Evolutionary conservation across 345 rosid species (phyloP), one percentile per base, ranked within the genome.

Genomic region (Ailanthus altissimus): DNA sequence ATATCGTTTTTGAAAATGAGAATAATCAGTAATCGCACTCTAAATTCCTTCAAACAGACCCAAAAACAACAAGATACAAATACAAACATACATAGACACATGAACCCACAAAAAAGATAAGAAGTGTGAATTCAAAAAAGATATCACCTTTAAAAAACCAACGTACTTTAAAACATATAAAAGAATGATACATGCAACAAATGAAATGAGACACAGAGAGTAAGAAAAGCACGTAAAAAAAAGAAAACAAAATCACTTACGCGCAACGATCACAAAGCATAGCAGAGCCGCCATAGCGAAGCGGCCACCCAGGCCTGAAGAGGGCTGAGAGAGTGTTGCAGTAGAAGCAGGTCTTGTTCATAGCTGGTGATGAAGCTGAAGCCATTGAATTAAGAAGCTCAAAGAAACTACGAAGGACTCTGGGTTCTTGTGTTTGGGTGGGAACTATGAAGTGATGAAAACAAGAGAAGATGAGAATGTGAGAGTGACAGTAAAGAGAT

Each of bases 241-340:
- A 69, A 8, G 3, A 60, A 61, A 61, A 12, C 8, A 61, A 38
- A 53, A 1, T 25, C 3, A 28, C 89, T 76, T 79, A 86, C 89
- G 78, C 83, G 86, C 89, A 86, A 73, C 77, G 82, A 53, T 79
- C 81, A 70, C 87, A 86, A 49, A 86, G 87, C 72, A 84, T 77
- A 16, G 87, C 89, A 23, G 62, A 72, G 28, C 81, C 79, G 15
- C 87, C 84, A 56, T 28, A 64, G 59, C 84, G 80, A 21, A 84
- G 73, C 54, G 78, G 78, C 87, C 87, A 86, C 14, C 87, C 87
- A 23, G 78, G 70, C 75, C 84, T 71, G 68, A 67, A 78, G 25
- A 28, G 32, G 16, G 42, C 36, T 5, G 69, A 8, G 13, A 21
- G 32, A 43, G 36, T 40, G 45, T 42, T 66, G 81, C 81, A 73